phyloP scores from a whole-genome alignment of 306 rosid species.

The Casuarina equisetifolia region DNA sequence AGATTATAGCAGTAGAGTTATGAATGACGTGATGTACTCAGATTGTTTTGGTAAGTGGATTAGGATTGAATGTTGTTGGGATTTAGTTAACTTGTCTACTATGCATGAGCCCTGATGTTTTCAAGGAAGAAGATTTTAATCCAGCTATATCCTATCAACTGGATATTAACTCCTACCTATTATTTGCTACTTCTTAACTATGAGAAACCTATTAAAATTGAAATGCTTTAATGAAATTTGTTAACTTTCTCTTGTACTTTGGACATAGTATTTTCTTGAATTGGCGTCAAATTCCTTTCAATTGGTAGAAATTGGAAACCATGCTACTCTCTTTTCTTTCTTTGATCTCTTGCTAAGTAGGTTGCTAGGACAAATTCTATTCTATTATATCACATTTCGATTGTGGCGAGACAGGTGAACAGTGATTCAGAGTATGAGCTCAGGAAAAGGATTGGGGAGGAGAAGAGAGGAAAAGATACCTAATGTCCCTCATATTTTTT shows the following conservation, averaged over 20 bases:
- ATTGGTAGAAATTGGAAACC: not conserved
- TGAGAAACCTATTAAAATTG: not conserved
- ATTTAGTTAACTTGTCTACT: not conserved
- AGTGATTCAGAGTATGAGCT: not conserved
- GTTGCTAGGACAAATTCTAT: not conserved
- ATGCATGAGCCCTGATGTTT: not conserved
- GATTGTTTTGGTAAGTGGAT: conserved; percentile 6
- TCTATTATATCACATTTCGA: not conserved
- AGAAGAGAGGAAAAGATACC: not conserved
- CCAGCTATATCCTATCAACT: not conserved
- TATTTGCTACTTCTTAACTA: not conserved
- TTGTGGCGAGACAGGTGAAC: not conserved
- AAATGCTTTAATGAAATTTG: not conserved
- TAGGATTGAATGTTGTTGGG: not conserved
- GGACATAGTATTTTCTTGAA: not conserved
- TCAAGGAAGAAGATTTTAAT: not conserved
- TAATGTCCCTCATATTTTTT: not conserved
- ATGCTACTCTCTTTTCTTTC: not conserved
- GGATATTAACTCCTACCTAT: not conserved
- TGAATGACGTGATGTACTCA: not conserved
- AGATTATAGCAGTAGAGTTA: not conserved
- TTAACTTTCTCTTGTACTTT: not conserved
- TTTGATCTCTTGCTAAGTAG: not conserved
- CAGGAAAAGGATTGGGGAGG: not conserved
- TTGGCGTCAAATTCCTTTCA: not conserved